phyloP scores from a whole-genome alignment of 345 rosid genomes.

The Raphanus raphanistrum region DNA sequence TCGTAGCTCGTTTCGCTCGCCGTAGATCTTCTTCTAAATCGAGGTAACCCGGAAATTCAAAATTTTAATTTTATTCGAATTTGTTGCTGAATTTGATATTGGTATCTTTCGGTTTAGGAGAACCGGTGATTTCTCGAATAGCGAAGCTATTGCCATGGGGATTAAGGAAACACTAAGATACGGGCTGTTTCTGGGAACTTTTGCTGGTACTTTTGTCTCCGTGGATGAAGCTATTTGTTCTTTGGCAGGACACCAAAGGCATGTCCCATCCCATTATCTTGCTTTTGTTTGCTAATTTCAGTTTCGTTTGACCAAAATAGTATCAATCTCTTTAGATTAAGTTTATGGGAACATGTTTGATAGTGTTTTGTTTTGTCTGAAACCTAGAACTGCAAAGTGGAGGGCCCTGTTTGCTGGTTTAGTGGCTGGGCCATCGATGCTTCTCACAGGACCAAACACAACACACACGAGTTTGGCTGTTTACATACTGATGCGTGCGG shows the following conservation, averaged over 20 bases:
- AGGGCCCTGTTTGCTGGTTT: constrained; percentile 83
- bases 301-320: neutral
- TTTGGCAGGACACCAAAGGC: constrained; percentile 77
- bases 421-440: constrained; percentile 94
- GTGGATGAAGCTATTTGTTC: constrained; percentile 75
- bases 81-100: neutral
- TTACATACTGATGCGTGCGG: constrained; percentile 91
- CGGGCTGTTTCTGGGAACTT: constrained; percentile 86
- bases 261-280: constrained; percentile 35
- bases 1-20: constrained; percentile 69
- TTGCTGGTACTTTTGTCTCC: constrained; percentile 83
- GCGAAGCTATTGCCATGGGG: constrained; percentile 64
- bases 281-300: neutral
- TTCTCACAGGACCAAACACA: constrained; percentile 77
- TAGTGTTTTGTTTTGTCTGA: constrained; percentile 1
- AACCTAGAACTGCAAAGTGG: constrained; percentile 82
- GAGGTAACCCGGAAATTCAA: constrained; percentile 38
- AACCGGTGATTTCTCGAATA: constrained; percentile 56
- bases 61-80: too few relatives aligned
- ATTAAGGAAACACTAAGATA: constrained; percentile 87
- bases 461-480: constrained; percentile 86
- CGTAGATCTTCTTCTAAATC: constrained; percentile 44
- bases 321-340: too few relatives aligned
- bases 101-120: constrained; percentile 46
- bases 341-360: too few relatives aligned